Conservation (phyloP, 306 rosid species). For the Mucuna pruriens region DNA sequence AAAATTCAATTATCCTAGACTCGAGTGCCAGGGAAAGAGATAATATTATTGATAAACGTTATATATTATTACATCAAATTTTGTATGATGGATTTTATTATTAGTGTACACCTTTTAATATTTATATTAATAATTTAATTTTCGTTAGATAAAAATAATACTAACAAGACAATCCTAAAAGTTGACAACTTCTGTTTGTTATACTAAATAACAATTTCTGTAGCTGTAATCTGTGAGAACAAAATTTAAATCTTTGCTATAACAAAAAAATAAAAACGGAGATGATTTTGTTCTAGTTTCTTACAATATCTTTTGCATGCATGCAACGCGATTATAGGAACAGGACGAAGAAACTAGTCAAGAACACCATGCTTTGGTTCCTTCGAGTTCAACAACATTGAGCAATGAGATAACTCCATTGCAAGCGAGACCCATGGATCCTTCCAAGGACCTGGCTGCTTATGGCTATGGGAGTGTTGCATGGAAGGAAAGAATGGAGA, state of each 20-base stretch:
- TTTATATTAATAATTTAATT: too few species aligned
- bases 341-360: slow-evolving; percentile 50
- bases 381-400: slow-evolving; percentile 40
- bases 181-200: too few species aligned
- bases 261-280: not conserved
- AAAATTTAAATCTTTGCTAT: not conserved
- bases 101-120: too few species aligned
- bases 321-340: slow-evolving; percentile 28
- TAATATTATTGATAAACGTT: too few species aligned
- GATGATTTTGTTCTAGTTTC: not conserved
- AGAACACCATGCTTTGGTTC: slow-evolving; percentile 54
- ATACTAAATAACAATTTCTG: too few species aligned
- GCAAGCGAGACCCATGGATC: slow-evolving; percentile 69
- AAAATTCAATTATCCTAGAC: too few species aligned
- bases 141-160: too few species aligned
- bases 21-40: too few species aligned
- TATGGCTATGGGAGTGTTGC: slow-evolving; percentile 81
- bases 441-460: slow-evolving; percentile 66
- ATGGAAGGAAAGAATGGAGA: slow-evolving; percentile 70
- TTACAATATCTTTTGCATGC: slow-evolving; percentile 8
- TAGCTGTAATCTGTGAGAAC: too few species aligned
- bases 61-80: too few species aligned
- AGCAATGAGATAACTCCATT: slow-evolving; percentile 34
- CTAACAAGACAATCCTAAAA: too few species aligned
- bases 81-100: too few species aligned